Conservation (phyloP, 495 filamentous ascomycete species). For the Polyplosphaeria fusca region DNA sequence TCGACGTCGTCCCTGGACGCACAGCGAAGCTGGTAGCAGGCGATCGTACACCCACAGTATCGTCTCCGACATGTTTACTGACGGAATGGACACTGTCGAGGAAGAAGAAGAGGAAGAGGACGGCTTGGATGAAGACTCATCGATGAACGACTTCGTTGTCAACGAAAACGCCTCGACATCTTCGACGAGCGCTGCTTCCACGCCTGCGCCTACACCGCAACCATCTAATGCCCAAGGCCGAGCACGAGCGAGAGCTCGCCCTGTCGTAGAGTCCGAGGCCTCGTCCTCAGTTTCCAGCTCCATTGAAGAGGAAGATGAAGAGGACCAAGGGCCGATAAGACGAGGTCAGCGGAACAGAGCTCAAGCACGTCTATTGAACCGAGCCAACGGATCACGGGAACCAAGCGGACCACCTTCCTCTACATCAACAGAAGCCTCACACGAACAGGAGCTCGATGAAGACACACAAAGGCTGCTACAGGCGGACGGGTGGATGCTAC, state of each 20-base stretch:
- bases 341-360: constrained; percentile 17
- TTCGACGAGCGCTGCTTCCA: constrained; percentile 22
- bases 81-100: constrained; percentile 35
- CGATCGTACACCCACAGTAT: constrained; percentile 35
- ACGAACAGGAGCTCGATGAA: constrained; percentile 31
- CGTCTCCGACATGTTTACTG: constrained; percentile 31
- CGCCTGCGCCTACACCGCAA: constrained; percentile 19
- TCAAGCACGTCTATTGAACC: constrained; percentile 20
- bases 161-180: constrained; percentile 12
- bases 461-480: constrained; percentile 28
- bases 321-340: constrained; percentile 33
- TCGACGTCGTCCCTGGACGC: constrained; percentile 24
- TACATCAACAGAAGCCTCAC: constrained; percentile 25
- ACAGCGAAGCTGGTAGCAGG: constrained; percentile 37
- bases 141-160: constrained; percentile 40
- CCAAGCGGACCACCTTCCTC: constrained; percentile 20
- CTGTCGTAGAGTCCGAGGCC: constrained; percentile 33
- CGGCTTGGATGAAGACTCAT: constrained; percentile 35
- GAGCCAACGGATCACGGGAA: constrained; percentile 29
- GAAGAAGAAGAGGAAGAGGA: constrained; percentile 43
- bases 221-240: background rate
- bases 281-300: constrained; percentile 16
- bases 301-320: constrained; percentile 31
- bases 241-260: constrained; percentile 15
- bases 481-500: constrained; percentile 31